These are phyloP conservation scores for Beauveria varroae DNA, from an alignment of 2,329 filamentous ascomycete genomes.

Conservation along the genomic window DNA sequence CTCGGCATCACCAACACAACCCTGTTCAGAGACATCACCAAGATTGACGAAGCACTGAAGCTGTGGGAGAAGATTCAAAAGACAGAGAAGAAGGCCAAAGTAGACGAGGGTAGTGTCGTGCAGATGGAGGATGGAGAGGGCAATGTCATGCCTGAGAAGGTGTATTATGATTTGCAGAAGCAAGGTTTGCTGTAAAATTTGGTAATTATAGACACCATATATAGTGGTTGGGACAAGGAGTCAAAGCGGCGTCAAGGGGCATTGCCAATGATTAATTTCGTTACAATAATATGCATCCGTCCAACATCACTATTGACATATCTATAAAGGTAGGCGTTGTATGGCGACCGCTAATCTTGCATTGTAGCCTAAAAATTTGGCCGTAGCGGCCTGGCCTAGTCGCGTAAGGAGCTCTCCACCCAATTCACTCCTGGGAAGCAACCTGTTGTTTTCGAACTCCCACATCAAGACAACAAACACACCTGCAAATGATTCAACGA, in stretches of 20 bases:
- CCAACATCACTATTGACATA: too few species aligned
- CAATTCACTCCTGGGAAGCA: too few species aligned
- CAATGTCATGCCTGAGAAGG: conserved; percentile 98
- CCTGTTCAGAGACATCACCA: conserved; percentile 88
- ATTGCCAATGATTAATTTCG: neutral
- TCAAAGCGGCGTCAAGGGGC: conserved; percentile 3
- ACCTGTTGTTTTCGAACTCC: neutral
- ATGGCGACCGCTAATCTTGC: neutral
- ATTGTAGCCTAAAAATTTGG: too few species aligned
- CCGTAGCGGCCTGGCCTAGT: neutral
- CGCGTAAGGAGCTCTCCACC: conserved; percentile 1
- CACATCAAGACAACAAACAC: neutral
- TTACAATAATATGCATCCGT: neutral
- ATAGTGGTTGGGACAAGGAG: conserved; percentile 2
- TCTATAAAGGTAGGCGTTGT: neutral
- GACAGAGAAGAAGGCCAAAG: conserved; percentile 71
- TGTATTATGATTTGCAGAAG: conserved; percentile 91
- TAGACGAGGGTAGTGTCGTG: conserved; percentile 75
- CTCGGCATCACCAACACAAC: conserved; percentile 87
- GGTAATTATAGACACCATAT: conserved; percentile 5
- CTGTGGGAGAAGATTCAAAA: conserved; percentile 91
- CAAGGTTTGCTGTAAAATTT: conserved; percentile 65
- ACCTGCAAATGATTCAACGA: neutral
- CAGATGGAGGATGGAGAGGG: conserved; percentile 98
- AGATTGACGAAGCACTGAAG: conserved; percentile 79